These are phyloP conservation scores for Russula foetens DNA, from an alignment of 768 basidiomycete species.

Conservation along the genomic window DNA sequence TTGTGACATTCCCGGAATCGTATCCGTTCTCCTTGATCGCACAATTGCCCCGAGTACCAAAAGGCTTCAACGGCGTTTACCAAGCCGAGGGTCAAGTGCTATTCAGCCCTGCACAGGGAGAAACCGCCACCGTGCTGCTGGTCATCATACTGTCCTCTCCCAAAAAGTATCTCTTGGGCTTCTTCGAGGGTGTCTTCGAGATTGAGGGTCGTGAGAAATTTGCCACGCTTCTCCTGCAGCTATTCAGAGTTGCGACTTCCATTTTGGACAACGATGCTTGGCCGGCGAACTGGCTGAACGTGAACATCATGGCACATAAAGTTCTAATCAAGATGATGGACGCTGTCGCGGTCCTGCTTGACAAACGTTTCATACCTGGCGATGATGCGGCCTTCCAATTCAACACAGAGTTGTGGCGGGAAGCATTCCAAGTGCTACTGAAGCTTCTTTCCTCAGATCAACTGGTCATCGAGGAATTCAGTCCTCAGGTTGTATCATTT, in stretches of 20 bases:
- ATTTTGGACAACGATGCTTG: slow-evolving; percentile 85
- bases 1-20: slow-evolving; percentile 86
- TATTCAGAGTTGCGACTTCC: slow-evolving; percentile 75
- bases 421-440: slow-evolving; percentile 73
- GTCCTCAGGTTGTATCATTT: slow-evolving; percentile 60
- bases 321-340: slow-evolving; percentile 86
- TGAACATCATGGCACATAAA: slow-evolving; percentile 82
- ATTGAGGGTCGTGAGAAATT: slow-evolving; percentile 86
- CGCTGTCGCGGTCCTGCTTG: slow-evolving; percentile 67
- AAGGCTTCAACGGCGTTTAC: slow-evolving; percentile 34
- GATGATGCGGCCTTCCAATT: slow-evolving; percentile 58
- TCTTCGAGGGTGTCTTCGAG: slow-evolving; percentile 72
- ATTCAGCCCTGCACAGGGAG: slow-evolving; percentile 75
- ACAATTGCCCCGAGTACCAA: slow-evolving; percentile 48
- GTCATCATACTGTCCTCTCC: slow-evolving; percentile 77
- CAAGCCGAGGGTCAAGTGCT: slow-evolving; percentile 38
- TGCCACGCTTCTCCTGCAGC: slow-evolving; percentile 55
- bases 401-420: slow-evolving; percentile 71
- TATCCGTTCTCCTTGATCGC: slow-evolving; percentile 85
- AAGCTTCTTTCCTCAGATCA: slow-evolving; percentile 85
- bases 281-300: slow-evolving; percentile 85
- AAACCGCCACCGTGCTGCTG: slow-evolving; percentile 78
- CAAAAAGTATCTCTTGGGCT: slow-evolving; percentile 64
- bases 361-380: slow-evolving; percentile 71
- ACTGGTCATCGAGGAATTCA: slow-evolving; percentile 90